These are phyloP conservation scores for Daldinia grandis DNA, from an alignment of 495 filamentous ascomycete genomes.

Conservation along the genomic window DNA sequence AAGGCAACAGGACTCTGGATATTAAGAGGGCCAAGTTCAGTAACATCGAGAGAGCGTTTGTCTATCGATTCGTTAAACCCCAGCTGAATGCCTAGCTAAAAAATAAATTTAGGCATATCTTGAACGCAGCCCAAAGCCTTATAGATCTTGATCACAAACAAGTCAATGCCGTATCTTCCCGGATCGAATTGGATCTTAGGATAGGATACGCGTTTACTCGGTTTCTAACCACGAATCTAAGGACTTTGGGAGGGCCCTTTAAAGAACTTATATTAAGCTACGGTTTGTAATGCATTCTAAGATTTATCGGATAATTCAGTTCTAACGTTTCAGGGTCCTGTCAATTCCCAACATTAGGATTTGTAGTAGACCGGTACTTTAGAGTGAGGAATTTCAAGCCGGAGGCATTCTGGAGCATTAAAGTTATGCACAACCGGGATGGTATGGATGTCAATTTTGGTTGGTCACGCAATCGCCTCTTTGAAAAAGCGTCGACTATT, in stretches of 20 bases:
- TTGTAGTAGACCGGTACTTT: conserved; percentile 95
- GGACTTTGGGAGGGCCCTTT: conserved; percentile 69
- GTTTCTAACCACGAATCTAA: conserved; percentile 79
- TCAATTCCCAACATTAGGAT: conserved; percentile 96
- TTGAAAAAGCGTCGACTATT: conserved; percentile 82
- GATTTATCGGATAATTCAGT: conserved; percentile 14
- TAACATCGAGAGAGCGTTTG: conserved; percentile 91
- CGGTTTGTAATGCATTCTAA: conserved; percentile 61
- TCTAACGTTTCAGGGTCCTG: conserved; percentile 73
- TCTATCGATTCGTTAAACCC: conserved; percentile 22
- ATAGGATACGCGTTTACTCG: conserved; percentile 93
- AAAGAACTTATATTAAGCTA: conserved; percentile 80
- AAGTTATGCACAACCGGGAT: conserved; percentile 79
- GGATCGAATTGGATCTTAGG: conserved; percentile 91
- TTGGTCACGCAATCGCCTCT: conserved; percentile 84
- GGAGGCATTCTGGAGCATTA: conserved; percentile 92
- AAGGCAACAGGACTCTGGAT: conserved; percentile 75
- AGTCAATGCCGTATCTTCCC: conserved; percentile 84
- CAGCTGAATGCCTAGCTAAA: conserved; percentile 25
- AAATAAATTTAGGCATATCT: conserved; percentile 67
- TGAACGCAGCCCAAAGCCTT: conserved; percentile 81
- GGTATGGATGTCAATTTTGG: conserved; percentile 82
- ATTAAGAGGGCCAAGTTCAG: conserved; percentile 90
- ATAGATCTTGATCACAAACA: conserved; percentile 83
- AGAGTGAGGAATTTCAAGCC: conserved; percentile 91